Conservation (phyloP, 371 early-diverging fungal genomes). For the Syncephalastrum sp. region DNA sequence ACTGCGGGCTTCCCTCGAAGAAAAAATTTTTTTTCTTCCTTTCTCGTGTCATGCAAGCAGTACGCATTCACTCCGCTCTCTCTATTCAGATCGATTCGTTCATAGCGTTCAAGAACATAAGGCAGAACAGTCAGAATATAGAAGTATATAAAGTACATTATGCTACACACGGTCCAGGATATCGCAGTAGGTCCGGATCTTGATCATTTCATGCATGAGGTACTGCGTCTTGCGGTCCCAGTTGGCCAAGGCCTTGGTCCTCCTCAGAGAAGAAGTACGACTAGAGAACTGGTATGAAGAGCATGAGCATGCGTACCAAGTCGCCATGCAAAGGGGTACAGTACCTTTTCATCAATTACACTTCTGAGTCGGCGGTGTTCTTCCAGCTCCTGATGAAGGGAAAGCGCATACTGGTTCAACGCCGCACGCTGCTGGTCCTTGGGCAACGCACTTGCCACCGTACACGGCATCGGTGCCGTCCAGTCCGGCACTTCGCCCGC, state of each 20-base stretch:
- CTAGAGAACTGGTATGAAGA: background rate
- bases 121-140: background rate
- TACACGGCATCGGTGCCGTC: constrained; percentile 28
- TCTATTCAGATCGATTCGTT: background rate
- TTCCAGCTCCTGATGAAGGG: constrained; percentile 14
- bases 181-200: constrained; percentile 12
- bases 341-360: constrained; percentile 12
- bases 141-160: background rate
- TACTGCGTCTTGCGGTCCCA: constrained; percentile 22
- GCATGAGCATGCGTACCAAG: background rate
- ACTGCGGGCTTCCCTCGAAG: background rate
- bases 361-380: constrained; percentile 20
- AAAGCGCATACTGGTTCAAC: constrained; percentile 6
- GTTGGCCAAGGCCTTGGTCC: constrained; percentile 10
- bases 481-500: constrained; percentile 19
- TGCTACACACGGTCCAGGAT: constrained; percentile 1
- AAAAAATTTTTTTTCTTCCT: no score
- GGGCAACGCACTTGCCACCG: constrained; percentile 16
- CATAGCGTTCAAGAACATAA: background rate
- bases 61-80: no score
- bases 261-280: constrained; percentile 1
- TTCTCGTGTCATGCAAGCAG: no score
- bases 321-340: background rate
- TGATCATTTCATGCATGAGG: constrained; percentile 14
- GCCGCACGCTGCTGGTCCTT: constrained; percentile 11